These are phyloP conservation scores for Prosopis cineraria DNA, from an alignment of 306 rosid genomes.

Conservation along the genomic window DNA sequence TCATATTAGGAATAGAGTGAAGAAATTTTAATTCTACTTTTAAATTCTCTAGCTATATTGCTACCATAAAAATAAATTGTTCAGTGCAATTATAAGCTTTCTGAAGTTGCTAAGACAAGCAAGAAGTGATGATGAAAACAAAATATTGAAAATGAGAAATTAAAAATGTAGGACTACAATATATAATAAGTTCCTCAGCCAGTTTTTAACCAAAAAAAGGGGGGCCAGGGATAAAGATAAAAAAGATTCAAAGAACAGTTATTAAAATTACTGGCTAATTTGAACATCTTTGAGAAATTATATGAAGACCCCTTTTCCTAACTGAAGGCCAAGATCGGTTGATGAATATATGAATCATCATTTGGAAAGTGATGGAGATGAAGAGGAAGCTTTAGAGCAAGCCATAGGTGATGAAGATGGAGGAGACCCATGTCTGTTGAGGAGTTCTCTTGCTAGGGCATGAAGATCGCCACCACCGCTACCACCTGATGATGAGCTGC, in stretches of 20 bases:
- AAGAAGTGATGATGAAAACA: background rate
- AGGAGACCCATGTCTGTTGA: conserved; percentile 56
- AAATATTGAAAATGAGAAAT: background rate
- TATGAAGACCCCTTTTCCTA: conserved; percentile 31
- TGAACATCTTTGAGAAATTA: conserved; percentile 36
- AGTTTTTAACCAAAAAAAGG: background rate
- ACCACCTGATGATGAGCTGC: conserved; percentile 37
- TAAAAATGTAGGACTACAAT: conserved; percentile 9
- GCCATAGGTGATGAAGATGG: conserved; percentile 38
- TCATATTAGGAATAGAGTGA: background rate
- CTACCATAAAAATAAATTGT: background rate
- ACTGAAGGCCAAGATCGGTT: conserved; percentile 44
- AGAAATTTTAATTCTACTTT: background rate
- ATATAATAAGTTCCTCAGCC: background rate
- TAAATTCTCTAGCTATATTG: background rate
- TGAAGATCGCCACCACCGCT: conserved; percentile 60
- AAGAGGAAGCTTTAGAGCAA: conserved; percentile 52
- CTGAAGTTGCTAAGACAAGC: background rate
- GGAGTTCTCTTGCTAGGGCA: conserved; percentile 70
- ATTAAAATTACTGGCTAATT: conserved; percentile 48
- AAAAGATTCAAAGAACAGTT: conserved; percentile 22
- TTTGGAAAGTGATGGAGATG: conserved; percentile 57
- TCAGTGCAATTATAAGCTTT: background rate
- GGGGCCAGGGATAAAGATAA: background rate
- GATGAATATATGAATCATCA: conserved; percentile 39